Conservation (phyloP, 257 asterid genomes). For the Anisodus acutangulus region DNA sequence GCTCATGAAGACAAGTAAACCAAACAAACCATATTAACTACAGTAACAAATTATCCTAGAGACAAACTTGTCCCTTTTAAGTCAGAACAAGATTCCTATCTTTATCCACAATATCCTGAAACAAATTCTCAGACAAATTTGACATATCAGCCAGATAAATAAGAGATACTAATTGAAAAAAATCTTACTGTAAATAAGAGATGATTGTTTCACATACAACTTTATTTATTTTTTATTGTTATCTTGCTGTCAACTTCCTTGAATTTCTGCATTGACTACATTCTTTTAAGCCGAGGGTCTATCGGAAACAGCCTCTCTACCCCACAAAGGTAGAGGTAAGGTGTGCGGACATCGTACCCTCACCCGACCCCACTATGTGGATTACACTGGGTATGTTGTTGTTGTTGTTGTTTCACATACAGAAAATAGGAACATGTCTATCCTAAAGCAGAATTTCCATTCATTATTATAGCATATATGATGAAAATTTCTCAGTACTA, state of each 20-base stretch:
- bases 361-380: too few relatives aligned
- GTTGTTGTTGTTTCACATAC: not conserved
- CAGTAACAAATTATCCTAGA: not conserved
- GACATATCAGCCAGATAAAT: not conserved
- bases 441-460: not conserved
- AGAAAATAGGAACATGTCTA: not conserved
- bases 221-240: too few relatives aligned
- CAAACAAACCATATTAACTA: not conserved
- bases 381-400: too few relatives aligned
- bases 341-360: too few relatives aligned
- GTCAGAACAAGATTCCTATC: not conserved
- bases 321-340: too few relatives aligned
- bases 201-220: not conserved
- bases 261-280: too few relatives aligned
- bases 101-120: conserved; percentile 20
- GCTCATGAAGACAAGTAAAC: not conserved
- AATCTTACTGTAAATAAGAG: not conserved
- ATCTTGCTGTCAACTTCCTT: too few relatives aligned
- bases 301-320: too few relatives aligned
- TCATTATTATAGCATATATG: not conserved
- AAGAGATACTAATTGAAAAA: not conserved
- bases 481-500: not conserved
- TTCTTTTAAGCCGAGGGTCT: too few relatives aligned
- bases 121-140: not conserved
- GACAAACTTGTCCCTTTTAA: not conserved